phyloP scores from a whole-genome alignment of 306 rosid species.

The Acacia crassicarpa region DNA sequence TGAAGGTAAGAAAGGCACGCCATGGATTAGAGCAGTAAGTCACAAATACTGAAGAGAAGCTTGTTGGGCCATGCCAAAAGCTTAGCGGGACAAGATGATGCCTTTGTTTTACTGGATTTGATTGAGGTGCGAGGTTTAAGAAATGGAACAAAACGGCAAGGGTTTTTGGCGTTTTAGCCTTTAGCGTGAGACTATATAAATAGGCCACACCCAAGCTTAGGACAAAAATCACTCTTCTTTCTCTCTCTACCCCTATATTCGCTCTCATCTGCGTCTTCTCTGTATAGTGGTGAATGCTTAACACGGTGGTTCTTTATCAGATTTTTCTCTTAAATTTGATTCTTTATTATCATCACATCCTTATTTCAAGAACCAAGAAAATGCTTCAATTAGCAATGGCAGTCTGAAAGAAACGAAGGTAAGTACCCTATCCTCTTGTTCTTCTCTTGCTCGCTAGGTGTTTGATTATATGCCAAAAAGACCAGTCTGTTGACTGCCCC shows the following conservation, averaged over 20 bases:
- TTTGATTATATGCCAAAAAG: conserved; percentile 34
- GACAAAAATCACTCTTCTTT: not conserved
- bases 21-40: conserved; percentile 43
- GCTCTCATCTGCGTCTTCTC: not conserved
- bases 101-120: not conserved
- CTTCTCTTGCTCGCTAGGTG: conserved; percentile 13
- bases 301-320: not conserved
- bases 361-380: not conserved
- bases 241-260: not conserved
- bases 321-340: not conserved
- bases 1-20: conserved; percentile 59
- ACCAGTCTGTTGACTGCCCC: not conserved
- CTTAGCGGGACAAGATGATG: conserved; percentile 23
- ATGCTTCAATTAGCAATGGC: not conserved
- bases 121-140: conserved; percentile 32
- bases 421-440: not conserved
- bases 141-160: conserved; percentile 34
- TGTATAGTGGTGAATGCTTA: not conserved
- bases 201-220: not conserved
- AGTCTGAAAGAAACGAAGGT: not conserved
- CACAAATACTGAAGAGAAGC: conserved; percentile 31
- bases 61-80: conserved; percentile 39
- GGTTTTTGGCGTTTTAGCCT: conserved; percentile 14
- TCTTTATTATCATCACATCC: not conserved
- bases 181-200: not conserved